These are phyloP conservation scores for Stemphylium beticola DNA, from an alignment of 2,329 filamentous ascomycete species.

Conservation along the genomic window DNA sequence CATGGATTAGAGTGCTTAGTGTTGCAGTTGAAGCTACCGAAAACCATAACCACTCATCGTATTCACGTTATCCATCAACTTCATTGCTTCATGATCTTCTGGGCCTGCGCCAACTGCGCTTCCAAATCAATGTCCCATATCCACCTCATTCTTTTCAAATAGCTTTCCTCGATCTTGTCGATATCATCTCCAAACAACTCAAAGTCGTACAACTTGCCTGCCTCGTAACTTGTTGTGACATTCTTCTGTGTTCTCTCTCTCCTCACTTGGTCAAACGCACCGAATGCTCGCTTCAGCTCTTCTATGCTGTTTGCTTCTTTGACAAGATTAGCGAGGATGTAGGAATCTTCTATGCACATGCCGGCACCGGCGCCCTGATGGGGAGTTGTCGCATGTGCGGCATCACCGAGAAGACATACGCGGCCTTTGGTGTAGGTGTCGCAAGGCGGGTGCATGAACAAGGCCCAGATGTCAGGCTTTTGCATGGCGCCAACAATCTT, in stretches of 20 bases:
- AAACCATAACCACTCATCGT: not conserved
- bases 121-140: conserved; percentile 52
- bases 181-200: conserved; percentile 48
- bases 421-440: conserved; percentile 53
- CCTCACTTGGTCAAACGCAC: conserved; percentile 37
- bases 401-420: conserved; percentile 61
- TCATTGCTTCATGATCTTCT: conserved; percentile 28
- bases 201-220: conserved; percentile 50
- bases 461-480: conserved; percentile 61
- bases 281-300: conserved; percentile 44
- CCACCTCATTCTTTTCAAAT: conserved; percentile 45
- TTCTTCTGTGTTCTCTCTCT: conserved; percentile 37
- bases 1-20: conserved; percentile 55
- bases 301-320: conserved; percentile 35
- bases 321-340: conserved; percentile 37
- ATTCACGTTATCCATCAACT: not conserved
- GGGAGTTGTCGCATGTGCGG: conserved; percentile 63
- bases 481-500: conserved; percentile 51
- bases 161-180: conserved; percentile 44
- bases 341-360: conserved; percentile 62
- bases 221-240: conserved; percentile 38
- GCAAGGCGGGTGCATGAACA: conserved; percentile 61
- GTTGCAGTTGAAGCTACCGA: not conserved
- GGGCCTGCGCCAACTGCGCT: conserved; percentile 42
- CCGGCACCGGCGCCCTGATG: conserved; percentile 64